Evolutionary conservation across 1,284 basidiomycete genomes (phyloP).

Genomic region (Marasmius fiardii): DNA sequence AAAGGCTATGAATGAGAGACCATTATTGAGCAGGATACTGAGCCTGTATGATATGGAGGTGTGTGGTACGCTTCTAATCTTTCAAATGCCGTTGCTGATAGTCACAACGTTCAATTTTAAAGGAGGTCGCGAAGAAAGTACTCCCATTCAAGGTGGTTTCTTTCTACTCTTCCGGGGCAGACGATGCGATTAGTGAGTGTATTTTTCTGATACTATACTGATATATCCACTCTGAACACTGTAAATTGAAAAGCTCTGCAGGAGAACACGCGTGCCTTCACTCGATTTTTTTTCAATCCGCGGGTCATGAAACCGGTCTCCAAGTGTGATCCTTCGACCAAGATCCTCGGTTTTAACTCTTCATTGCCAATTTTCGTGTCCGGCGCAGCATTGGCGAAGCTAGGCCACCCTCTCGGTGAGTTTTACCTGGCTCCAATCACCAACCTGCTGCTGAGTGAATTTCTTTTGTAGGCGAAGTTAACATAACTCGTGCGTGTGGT

Average conservation of each 20-base stretch:
- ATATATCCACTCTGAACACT: conserved; percentile 3
- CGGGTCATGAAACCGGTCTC: conserved; percentile 77
- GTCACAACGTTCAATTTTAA: background rate
- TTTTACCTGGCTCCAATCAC: background rate
- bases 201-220: conserved; percentile 11
- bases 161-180: conserved; percentile 81
- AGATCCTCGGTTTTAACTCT: conserved; percentile 70
- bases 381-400: conserved; percentile 84
- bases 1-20: conserved; percentile 54
- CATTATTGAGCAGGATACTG: conserved; percentile 65
- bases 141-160: conserved; percentile 72
- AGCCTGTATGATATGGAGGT: conserved; percentile 80
- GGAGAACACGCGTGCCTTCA: conserved; percentile 74
- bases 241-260: conserved; percentile 43
- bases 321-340: conserved; percentile 70
- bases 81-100: background rate
- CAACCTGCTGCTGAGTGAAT: background rate
- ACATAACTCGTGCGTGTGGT: conserved; percentile 75
- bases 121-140: conserved; percentile 63
- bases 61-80: conserved; percentile 12
- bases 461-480: conserved; percentile 68
- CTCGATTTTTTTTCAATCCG: conserved; percentile 79
- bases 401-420: conserved; percentile 78
- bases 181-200: conserved; percentile 74
- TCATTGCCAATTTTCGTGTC: conserved; percentile 82